Conservation (phyloP, 164 flowering plant species). For the Euptelea pleiosperma region DNA sequence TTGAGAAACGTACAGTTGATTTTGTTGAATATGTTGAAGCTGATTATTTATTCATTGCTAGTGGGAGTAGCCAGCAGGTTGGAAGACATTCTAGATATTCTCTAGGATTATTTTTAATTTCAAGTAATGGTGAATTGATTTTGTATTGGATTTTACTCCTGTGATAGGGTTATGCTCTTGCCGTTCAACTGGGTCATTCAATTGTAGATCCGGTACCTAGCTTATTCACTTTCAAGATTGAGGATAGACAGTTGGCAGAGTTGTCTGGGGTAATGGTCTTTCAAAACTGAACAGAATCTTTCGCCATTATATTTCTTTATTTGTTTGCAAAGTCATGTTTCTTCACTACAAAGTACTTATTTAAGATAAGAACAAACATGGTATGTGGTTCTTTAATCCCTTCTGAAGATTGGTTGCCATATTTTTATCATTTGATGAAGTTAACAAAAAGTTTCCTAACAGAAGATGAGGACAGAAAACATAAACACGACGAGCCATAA, state of each 20-base stretch:
- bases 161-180: constrained; percentile 70
- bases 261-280: constrained; percentile 71
- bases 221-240: constrained; percentile 88
- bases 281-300: background rate
- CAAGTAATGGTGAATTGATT: background rate
- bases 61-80: constrained; percentile 88
- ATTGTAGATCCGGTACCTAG: constrained; percentile 86
- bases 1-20: constrained; percentile 53
- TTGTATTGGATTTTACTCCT: constrained; percentile 8
- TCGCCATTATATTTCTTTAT: background rate
- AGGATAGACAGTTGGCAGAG: constrained; percentile 57
- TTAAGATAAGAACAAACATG: too few relatives aligned
- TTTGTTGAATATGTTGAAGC: constrained; percentile 59
- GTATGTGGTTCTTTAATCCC: too few relatives aligned
- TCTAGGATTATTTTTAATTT: background rate
- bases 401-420: too few relatives aligned
- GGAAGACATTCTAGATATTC: background rate
- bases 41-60: constrained; percentile 74
- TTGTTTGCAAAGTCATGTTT: background rate
- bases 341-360: background rate
- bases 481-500: too few relatives aligned
- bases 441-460: too few relatives aligned
- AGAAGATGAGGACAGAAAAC: too few relatives aligned
- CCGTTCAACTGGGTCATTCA: constrained; percentile 89
- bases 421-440: too few relatives aligned